phyloP scores from a whole-genome alignment of 441 rosid genomes.

The Lepidium campestre region DNA sequence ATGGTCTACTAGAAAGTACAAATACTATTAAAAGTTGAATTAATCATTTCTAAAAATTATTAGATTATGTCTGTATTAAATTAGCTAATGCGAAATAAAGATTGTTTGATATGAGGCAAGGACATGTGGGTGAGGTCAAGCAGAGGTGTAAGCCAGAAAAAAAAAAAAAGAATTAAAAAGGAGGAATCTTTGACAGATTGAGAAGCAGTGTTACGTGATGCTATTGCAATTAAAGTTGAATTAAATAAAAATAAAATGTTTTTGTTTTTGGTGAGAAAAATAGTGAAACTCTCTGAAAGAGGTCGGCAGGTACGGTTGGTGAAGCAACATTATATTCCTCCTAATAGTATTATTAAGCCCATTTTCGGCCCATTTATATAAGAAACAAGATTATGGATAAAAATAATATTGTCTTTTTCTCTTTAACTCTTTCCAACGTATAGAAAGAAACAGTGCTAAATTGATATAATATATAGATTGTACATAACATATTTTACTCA shows the following conservation, averaged over 20 bases:
- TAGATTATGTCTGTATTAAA: background rate
- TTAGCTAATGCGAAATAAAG: background rate
- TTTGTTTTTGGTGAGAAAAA: background rate
- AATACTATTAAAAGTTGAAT: background rate
- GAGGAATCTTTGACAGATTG: constrained; percentile 24
- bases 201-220: constrained; percentile 13
- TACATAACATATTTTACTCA: too few species aligned
- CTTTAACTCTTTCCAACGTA: too few species aligned
- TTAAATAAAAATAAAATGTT: background rate
- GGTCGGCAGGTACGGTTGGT: constrained; percentile 17
- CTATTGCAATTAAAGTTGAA: constrained; percentile 13
- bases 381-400: too few species aligned
- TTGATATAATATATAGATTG: too few species aligned
- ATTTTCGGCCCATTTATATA: constrained; percentile 9
- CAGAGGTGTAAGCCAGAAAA: constrained; percentile 9
- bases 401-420: too few species aligned
- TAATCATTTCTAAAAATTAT: background rate
- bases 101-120: constrained; percentile 12
- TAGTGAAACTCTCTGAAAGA: constrained; percentile 6
- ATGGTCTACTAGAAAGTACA: background rate
- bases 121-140: constrained; percentile 31
- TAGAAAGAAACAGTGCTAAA: too few species aligned
- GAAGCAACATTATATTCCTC: constrained; percentile 17
- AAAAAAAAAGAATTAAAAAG: background rate
- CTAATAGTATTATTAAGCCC: constrained; percentile 1